Percentiles rank a stretch among this genome's conserved stretches.
These are phyloP conservation scores for Eutrema japonicum DNA, from an alignment of 345 rosid species.

Conservation along the genomic window DNA sequence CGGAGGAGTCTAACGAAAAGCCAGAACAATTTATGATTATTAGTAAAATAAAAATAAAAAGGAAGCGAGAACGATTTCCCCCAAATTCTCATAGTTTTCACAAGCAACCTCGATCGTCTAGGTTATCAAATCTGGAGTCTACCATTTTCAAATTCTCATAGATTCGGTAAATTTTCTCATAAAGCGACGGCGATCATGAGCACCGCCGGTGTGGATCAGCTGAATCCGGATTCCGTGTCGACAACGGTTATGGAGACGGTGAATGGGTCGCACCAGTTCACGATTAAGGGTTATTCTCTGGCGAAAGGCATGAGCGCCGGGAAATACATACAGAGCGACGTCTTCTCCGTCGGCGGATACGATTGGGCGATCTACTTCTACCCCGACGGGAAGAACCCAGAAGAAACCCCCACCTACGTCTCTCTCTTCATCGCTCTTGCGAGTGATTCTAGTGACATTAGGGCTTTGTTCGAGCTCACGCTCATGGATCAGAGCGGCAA, in stretches of 20 bases:
- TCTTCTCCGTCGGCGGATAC: constrained; percentile 85
- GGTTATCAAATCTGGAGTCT: constrained; percentile 17
- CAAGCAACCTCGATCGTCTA: neutral
- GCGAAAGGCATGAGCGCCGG: constrained; percentile 87
- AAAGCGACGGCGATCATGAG: constrained; percentile 50
- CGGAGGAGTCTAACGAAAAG: too few species aligned
- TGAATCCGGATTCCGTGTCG: constrained; percentile 53
- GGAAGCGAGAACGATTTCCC: constrained; percentile 3
- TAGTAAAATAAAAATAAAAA: neutral
- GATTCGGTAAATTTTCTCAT: constrained; percentile 3
- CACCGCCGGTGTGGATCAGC: constrained; percentile 40
- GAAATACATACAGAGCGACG: constrained; percentile 74
- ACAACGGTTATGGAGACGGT: constrained; percentile 73
- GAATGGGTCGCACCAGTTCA: constrained; percentile 81
- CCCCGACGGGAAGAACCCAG: constrained; percentile 88
- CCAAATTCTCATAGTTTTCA: constrained; percentile 8
- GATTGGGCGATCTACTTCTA: constrained; percentile 95
- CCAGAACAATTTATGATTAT: neutral
- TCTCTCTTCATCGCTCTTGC: constrained; percentile 88
- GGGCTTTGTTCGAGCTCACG: constrained; percentile 90
- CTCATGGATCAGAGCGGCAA: constrained; percentile 92
- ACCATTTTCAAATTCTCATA: neutral
- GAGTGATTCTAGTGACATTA: constrained; percentile 87
- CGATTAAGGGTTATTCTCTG: constrained; percentile 78
- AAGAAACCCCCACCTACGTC: constrained; percentile 70